Conservation (phyloP, 345 rosid species). For the Salix caprea region DNA sequence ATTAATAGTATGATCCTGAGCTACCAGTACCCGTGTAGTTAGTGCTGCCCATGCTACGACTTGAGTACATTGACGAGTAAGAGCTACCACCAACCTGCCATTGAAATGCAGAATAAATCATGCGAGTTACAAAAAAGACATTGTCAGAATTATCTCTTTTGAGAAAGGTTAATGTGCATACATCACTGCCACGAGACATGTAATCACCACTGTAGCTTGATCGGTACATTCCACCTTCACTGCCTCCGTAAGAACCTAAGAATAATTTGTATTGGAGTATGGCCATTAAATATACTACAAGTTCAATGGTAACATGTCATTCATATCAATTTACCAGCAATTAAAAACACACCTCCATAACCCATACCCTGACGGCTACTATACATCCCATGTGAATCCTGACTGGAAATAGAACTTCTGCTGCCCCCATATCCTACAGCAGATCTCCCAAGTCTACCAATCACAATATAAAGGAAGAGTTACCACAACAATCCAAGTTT, state of each 20-base stretch:
- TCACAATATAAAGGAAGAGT: constrained; percentile 12
- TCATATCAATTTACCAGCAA: constrained; percentile 14
- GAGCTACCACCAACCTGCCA: constrained; percentile 85
- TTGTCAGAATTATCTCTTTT: background rate
- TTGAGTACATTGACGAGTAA: constrained; percentile 74
- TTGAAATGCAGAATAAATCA: background rate
- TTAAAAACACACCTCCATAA: constrained; percentile 55
- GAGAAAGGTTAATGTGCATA: constrained; percentile 26
- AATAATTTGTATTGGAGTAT: constrained; percentile 6
- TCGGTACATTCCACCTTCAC: constrained; percentile 75
- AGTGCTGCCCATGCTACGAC: constrained; percentile 78
- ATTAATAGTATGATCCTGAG: constrained; percentile 85
- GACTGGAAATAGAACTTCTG: constrained; percentile 68
- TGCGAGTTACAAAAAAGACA: background rate
- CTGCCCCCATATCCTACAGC: constrained; percentile 73
- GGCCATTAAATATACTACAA: background rate
- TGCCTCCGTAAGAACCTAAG: constrained; percentile 74
- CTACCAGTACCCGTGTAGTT: constrained; percentile 75
- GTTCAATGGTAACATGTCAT: background rate
- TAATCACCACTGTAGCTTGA: constrained; percentile 73
- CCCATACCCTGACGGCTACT: constrained; percentile 73
- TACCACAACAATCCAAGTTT: background rate
- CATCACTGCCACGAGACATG: constrained; percentile 70
- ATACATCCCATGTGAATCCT: constrained; percentile 78
- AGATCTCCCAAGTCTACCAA: constrained; percentile 73